Base-by-base conservation (phyloP, 352 stramenopile genomes). In the Phytophthora megakarya region DNA sequence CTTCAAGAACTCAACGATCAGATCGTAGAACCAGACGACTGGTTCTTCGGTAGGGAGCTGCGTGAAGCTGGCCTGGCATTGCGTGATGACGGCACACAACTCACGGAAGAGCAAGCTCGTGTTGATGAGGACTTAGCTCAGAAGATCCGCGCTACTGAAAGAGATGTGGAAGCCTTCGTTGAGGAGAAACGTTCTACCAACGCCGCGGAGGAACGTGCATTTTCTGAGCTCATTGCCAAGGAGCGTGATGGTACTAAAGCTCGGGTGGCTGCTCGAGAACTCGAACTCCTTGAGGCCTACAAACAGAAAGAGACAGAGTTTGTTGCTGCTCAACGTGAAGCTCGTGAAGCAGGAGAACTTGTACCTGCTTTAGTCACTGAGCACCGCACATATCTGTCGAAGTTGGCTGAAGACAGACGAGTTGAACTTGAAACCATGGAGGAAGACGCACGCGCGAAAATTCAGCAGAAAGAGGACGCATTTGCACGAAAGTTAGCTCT, bases 1-100 rank as follows among this genome's bases (percentile, higher is more conserved):
- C 46, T 93, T 9, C 69, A 78, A n/a, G 63, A 42, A 6, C 76
- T 93, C n/a, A 71, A 80, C 30, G 76, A 72, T 19, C 80, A 95
- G 45, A 97, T 98, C 67, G 84, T 89, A 4, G 86, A 95, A 58
- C 88, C 95, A n/a, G 92, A 98, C 50, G 91, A 98, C 73, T 98
- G 93, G 91, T 98, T 96, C 70, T 98, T 89, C 52, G 85, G 87
- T 1, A 86, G 85, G 8, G 93, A 97, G 49, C 62, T 98, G 52
- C 84, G 89, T 5, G 49, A 97, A 44, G 88, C 94, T 50, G 92
- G 89, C 13, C 53, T 82, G n/a, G 69, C 67, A 28, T 54, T 96
- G 1, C 57, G 78, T 45, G 75, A 86, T 2, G 81, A 93, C 37
- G 88, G 77, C 1, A 65, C 61, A 2, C 75, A 81, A 45, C 73